Conservation (phyloP, 2,329 filamentous ascomycete species). For the Lasiodiplodia gonubiensis region DNA sequence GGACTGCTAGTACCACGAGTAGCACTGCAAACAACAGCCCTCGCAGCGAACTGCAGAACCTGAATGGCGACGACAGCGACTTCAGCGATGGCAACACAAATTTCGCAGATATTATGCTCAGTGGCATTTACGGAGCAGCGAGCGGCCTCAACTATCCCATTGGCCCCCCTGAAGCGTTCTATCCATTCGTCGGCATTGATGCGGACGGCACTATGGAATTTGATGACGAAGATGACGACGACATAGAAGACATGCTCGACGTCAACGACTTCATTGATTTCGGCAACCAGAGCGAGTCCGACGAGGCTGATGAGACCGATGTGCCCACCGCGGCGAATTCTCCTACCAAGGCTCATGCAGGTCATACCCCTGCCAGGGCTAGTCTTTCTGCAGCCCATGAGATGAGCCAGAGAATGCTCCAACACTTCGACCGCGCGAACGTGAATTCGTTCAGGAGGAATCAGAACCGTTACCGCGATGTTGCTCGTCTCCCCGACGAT, state of each 20-base stretch:
- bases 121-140: constrained; percentile 64
- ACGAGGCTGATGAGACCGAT: constrained; percentile 46
- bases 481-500: constrained; percentile 45
- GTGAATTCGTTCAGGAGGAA: constrained; percentile 49
- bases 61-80: constrained; percentile 48
- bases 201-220: constrained; percentile 64
- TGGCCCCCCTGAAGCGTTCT: constrained; percentile 77
- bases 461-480: constrained; percentile 46
- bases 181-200: constrained; percentile 64
- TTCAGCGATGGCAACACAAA: constrained; percentile 41
- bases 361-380: constrained; percentile 40
- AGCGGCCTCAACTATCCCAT: constrained; percentile 63
- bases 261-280: constrained; percentile 49
- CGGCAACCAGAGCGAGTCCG: constrained; percentile 43
- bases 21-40: constrained; percentile 50
- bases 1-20: constrained; percentile 45
- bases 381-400: constrained; percentile 30
- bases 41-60: constrained; percentile 41
- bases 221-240: constrained; percentile 66
- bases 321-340: constrained; percentile 44
- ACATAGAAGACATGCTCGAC: constrained; percentile 55
- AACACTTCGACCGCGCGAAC: constrained; percentile 49
- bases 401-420: constrained; percentile 39
- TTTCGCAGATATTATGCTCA: constrained; percentile 75
- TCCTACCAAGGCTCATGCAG: constrained; percentile 38